Evolutionary conservation across 2,329 filamentous ascomycete species (phyloP).

Genomic region (Lomentospora prolificans): DNA sequence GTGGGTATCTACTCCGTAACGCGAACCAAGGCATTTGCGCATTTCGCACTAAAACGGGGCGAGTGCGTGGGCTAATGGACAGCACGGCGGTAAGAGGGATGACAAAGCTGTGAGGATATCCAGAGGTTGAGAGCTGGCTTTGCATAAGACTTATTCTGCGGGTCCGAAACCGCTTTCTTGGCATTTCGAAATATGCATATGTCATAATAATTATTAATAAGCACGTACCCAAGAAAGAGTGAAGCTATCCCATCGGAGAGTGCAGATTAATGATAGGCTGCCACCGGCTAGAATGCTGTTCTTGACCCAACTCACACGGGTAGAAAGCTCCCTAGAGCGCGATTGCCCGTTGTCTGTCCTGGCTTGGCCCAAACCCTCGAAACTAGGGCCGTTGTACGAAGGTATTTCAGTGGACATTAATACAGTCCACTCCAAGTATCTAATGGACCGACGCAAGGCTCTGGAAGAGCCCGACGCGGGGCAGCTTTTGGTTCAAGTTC

Average conservation of each 20-base stretch:
- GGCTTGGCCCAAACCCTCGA: neutral
- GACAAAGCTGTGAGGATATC: neutral
- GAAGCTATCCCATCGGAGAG: neutral
- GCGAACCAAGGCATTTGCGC: neutral
- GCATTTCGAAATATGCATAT: neutral
- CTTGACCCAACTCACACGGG: no score
- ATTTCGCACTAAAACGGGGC: neutral
- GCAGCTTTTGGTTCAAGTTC: neutral
- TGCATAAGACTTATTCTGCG: neutral
- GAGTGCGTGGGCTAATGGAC: neutral
- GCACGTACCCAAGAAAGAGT: neutral
- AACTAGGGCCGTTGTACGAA: neutral
- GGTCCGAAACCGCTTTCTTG: constrained; percentile 1
- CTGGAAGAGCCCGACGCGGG: neutral
- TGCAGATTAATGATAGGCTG: neutral
- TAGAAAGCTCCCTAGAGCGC: no score
- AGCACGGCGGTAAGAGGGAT: neutral
- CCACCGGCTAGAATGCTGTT: neutral
- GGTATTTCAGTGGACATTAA: neutral
- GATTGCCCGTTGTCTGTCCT: neutral
- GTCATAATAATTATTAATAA: neutral
- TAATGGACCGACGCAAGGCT: neutral
- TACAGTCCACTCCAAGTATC: neutral
- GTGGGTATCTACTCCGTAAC: neutral
- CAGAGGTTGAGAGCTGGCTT: neutral